Conservation (phyloP, 2,329 filamentous ascomycete species). For the Bretziella fagacearum region DNA sequence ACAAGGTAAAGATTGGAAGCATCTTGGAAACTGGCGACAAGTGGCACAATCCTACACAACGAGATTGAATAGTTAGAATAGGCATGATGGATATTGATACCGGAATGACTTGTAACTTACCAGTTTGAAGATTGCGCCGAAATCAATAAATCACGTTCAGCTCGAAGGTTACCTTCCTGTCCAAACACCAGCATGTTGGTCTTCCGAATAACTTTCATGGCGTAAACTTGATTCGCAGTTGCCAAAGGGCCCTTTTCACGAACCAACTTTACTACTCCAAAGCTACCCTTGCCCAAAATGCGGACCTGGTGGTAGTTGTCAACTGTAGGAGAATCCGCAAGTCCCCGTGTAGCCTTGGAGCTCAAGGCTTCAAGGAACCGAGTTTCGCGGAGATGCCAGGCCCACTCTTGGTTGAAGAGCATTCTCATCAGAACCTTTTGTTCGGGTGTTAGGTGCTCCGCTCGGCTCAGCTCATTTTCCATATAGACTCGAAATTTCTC, state of each 20-base stretch:
- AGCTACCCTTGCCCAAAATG: constrained; percentile 81
- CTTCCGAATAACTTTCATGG: constrained; percentile 96
- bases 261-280: constrained; percentile 79
- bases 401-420: constrained; percentile 51
- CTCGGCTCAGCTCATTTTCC: constrained; percentile 37
- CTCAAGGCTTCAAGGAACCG: constrained; percentile 52
- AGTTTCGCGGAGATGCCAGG: constrained; percentile 54
- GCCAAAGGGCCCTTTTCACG: constrained; percentile 34
- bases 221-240: constrained; percentile 46
- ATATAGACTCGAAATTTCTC: constrained; percentile 22
- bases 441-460: constrained; percentile 32
- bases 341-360: constrained; percentile 21
- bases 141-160: constrained; percentile 83
- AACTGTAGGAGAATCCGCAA: constrained; percentile 6
- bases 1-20: constrained; percentile 70
- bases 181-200: constrained; percentile 79
- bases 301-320: constrained; percentile 62
- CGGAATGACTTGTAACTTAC: constrained; percentile 23
- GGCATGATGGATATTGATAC: neutral
- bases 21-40: constrained; percentile 84
- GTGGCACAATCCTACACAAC: constrained; percentile 53
- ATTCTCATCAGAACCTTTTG: constrained; percentile 38
- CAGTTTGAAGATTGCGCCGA: constrained; percentile 74
- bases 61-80: neutral
- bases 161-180: constrained; percentile 82